phyloP scores from a whole-genome alignment of 768 basidiomycete species.

The Termitomyces sp. region DNA sequence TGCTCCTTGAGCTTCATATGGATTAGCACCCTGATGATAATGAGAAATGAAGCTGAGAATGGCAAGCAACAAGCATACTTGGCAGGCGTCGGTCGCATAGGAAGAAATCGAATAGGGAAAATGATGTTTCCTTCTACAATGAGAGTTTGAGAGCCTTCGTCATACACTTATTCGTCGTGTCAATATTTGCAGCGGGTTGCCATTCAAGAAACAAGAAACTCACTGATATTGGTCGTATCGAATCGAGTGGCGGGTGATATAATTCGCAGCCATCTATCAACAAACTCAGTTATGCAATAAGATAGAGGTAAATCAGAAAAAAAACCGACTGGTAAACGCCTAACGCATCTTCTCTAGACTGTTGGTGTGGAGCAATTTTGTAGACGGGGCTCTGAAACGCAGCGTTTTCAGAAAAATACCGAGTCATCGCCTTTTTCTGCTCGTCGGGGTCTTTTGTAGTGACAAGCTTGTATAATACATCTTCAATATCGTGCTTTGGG shows the following conservation, averaged over 20 bases:
- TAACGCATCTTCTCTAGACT: slow-evolving; percentile 52
- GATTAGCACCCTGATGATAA: slow-evolving; percentile 38
- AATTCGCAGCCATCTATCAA: slow-evolving; percentile 58
- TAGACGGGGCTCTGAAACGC: slow-evolving; percentile 60
- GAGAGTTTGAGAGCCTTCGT: slow-evolving; percentile 36
- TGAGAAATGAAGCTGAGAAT: not conserved
- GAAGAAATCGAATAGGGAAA: slow-evolving; percentile 50
- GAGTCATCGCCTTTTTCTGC: slow-evolving; percentile 43
- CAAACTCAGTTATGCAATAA: not conserved
- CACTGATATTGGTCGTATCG: slow-evolving; percentile 41
- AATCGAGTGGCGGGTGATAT: slow-evolving; percentile 49
- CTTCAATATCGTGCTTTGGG: slow-evolving; percentile 46
- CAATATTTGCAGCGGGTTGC: not conserved
- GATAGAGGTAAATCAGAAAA: not conserved
- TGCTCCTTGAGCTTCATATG: slow-evolving; percentile 49
- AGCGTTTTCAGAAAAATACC: slow-evolving; percentile 53
- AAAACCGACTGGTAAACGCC: slow-evolving; percentile 53
- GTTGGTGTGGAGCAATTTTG: slow-evolving; percentile 40
- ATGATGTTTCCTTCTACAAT: slow-evolving; percentile 52
- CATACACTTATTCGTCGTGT: slow-evolving; percentile 38
- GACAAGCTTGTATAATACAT: slow-evolving; percentile 43
- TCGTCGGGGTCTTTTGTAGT: slow-evolving; percentile 46
- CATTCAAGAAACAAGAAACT: slow-evolving; percentile 17
- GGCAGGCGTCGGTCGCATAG: slow-evolving; percentile 40
- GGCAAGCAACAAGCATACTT: slow-evolving; percentile 30